Conservation (phyloP, 352 stramenopile genomes). For the Blastocystis sp. region DNA sequence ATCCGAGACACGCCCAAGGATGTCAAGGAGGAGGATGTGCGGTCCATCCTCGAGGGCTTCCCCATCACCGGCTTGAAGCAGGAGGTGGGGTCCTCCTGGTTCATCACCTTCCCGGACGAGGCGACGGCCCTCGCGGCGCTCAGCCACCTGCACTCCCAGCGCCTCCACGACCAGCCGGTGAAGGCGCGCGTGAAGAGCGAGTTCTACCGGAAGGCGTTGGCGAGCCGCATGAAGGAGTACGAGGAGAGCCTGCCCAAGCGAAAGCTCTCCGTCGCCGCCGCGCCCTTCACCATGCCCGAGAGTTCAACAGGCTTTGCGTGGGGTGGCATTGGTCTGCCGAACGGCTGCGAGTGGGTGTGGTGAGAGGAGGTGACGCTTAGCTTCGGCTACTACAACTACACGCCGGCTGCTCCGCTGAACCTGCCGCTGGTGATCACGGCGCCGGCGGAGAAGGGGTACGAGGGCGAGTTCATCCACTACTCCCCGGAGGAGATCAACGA, state of each 20-base stretch:
- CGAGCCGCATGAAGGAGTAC: neutral
- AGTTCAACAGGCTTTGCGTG: neutral
- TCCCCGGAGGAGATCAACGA: constrained; percentile 43
- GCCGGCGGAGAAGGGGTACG: neutral
- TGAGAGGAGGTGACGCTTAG: neutral
- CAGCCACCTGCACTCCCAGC: constrained; percentile 50
- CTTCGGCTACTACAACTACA: constrained; percentile 54
- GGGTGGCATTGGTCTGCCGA: constrained; percentile 37
- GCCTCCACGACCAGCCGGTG: constrained; percentile 59
- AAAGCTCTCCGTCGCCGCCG: neutral
- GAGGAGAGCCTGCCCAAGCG: neutral
- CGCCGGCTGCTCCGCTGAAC: neutral
- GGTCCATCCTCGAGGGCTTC: constrained; percentile 21
- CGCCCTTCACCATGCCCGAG: constrained; percentile 22
- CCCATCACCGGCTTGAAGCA: neutral
- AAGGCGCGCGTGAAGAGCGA: constrained; percentile 70
- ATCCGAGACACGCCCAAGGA: constrained; percentile 69
- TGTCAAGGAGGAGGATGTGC: constrained; percentile 67
- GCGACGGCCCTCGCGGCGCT: constrained; percentile 61
- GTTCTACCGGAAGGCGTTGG: constrained; percentile 51
- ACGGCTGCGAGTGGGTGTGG: constrained; percentile 29
- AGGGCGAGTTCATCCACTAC: constrained; percentile 14
- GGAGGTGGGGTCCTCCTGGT: constrained; percentile 70
- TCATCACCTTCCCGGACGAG: constrained; percentile 66
- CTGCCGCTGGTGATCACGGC: constrained; percentile 56